Conservation (phyloP, 1,284 basidiomycete genomes). For the Austroboletus niveus region DNA sequence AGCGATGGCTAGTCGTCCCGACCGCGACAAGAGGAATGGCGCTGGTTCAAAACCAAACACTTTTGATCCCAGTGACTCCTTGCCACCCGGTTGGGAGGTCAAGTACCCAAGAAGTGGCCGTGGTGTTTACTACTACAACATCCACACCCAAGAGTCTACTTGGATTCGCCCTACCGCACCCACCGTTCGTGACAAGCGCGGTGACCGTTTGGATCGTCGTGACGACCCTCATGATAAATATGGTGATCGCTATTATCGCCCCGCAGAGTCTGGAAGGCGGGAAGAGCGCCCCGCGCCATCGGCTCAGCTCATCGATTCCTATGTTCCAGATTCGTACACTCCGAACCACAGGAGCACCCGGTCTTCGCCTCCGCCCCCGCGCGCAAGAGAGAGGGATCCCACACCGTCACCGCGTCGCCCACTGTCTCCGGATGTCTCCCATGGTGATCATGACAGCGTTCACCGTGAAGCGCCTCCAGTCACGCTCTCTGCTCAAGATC, state of each 20-base stretch:
- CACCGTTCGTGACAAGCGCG: slow-evolving; percentile 22
- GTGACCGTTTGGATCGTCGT: slow-evolving; percentile 24
- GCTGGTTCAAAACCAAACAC: slow-evolving; percentile 29
- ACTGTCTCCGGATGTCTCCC: slow-evolving; percentile 19
- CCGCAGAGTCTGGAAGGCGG: slow-evolving; percentile 35
- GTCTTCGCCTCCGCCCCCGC: slow-evolving; percentile 21
- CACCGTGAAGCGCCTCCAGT: slow-evolving; percentile 29
- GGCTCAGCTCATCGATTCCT: slow-evolving; percentile 31
- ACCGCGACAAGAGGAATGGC: slow-evolving; percentile 34
- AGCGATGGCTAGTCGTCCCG: slow-evolving; percentile 50
- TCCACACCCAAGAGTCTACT: slow-evolving; percentile 53
- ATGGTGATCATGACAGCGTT: slow-evolving; percentile 25
- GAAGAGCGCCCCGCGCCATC: slow-evolving; percentile 27
- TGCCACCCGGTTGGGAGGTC: slow-evolving; percentile 64
- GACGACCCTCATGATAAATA: slow-evolving; percentile 37
- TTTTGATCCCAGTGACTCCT: slow-evolving; percentile 36
- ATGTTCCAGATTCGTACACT: slow-evolving; percentile 32
- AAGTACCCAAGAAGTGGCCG: slow-evolving; percentile 48
- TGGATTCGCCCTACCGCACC: slow-evolving; percentile 53
- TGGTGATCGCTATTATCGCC: slow-evolving; percentile 65
- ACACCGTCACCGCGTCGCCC: slow-evolving; percentile 19
- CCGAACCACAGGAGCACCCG: slow-evolving; percentile 22
- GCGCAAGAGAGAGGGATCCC: slow-evolving; percentile 24
- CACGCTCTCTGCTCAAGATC: slow-evolving; percentile 21
- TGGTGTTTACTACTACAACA: slow-evolving; percentile 60